Evolutionary conservation across 1,139 yeast genomes (phyloP), one percentile per base, ranked within the genome.

Genomic region (Candida tunisiensis): DNA sequence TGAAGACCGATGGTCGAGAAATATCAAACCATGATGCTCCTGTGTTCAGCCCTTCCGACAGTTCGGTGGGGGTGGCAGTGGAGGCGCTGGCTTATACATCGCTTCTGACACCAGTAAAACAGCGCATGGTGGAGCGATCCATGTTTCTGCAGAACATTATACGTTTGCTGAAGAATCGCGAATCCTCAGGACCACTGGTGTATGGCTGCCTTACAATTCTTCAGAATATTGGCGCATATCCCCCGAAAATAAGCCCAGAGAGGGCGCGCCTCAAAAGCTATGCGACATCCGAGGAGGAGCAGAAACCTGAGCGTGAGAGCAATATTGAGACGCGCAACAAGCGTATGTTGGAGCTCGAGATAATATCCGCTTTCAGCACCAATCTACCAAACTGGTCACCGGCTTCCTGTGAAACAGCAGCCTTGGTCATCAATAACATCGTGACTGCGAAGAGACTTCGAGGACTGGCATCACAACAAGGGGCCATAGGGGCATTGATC

Each of bases 51-150:
- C 23, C 23, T 10, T n/a, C 12, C 21, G 11, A 24, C 27, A 9
- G 28, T 24, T 13, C 22, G 28, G 3, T 24, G 8, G 9, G 17
- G 3, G 34, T 39, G 9, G 55, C 57, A 3, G 27, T 53, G 19
- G 60, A 55, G 31, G 59, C 57, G 2, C 43, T 55, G 19, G 56
- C 58, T 3, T 49, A 51, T 30, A 45, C 60, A 3, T 44, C 57
- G 4, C 25, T 47, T 15, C 33, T 49, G 15, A 34, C 44, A 4
- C 31, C 39, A 9, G 55, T 53, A 20, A 48, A 50, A 28, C 25
- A 31, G 25, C 35, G 48, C n/a, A 34, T 33, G 14, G 31, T 24
- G 3, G 28, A 24, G 10, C 34, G 45, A 13, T 15, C 49, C n/a
- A 32, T 29, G 5, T 31, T 39, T 5, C 32, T 45, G 10, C 22